Base-by-base conservation (phyloP, 2,329 filamentous ascomycete genomes). In the Verticillium zaregamsianum region DNA sequence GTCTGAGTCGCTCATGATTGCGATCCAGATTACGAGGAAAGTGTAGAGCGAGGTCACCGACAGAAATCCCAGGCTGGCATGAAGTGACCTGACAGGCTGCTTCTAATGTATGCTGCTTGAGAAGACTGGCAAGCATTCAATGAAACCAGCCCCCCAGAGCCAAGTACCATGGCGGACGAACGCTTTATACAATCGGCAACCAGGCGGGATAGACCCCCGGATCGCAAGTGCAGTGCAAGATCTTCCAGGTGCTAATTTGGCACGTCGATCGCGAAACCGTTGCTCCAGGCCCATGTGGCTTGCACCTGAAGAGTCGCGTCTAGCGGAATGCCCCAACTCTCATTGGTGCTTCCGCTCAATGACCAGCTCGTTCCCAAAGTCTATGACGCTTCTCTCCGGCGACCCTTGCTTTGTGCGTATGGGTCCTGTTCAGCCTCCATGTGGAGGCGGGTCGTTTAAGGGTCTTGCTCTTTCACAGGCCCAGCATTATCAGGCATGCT, bases 1-100 rank as follows among this genome's bases (percentile, higher is more conserved):
- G 61, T 61, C 31, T 55, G 54, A 57, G 17, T 61, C 59, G 25
- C 62, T 62, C 62, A 65, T 65, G 12, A 17, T 37, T n/a, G 32
- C 12, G 0, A 4, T 11, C 23, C 6, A 12, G 17, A 37, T 1
- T 2, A 17, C n/a, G n/a, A 12, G 0, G 14, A 0, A 32, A 5
- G 45, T 11, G 14, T 33, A 54, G 40, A 2, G 31, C 28, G 15
- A 28, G 7, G 3, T 56, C 3, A 9, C 23, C 11, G 28, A 12
- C 15, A 33, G 6, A 14, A 12, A 17, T 4, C 25, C 23, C n/a
- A 32, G 25, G 32, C 7, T 33, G 32, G 33, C 55, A 28, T 25
- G 11, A n/a, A 15, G 28, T 23, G 17, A 17, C 33, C 45, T 52
- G 20, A 52, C n/a, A 52, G 45, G 45, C 45, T 23, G 45, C 20